Evolutionary conservation across 1,284 basidiomycete species (phyloP).

Genomic region (Boletus calvinii): DNA sequence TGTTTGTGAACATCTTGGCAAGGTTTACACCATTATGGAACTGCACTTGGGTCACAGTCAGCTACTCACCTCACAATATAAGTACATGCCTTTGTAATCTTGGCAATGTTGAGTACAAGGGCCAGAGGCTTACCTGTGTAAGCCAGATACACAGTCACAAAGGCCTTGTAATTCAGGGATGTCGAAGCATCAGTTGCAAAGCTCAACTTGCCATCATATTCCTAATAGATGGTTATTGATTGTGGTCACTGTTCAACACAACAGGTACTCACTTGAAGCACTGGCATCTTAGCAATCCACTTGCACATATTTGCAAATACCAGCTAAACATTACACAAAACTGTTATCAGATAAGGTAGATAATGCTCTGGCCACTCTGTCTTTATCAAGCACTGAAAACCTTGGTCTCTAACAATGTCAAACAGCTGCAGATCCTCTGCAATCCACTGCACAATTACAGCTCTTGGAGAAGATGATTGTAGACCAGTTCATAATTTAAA

Average conservation of each 20-base stretch:
- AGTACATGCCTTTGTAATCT: no score
- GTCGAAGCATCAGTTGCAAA: background rate
- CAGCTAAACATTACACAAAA: background rate
- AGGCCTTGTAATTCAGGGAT: background rate
- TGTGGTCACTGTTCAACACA: background rate
- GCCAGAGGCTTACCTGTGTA: no score
- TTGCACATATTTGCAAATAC: background rate
- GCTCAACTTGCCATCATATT: background rate
- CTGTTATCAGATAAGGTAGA: conserved; percentile 2
- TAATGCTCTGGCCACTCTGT: conserved; percentile 9
- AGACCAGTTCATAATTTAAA: no score
- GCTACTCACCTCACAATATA: no score
- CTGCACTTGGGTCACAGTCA: no score
- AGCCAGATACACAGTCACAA: no score
- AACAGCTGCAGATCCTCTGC: conserved; percentile 5
- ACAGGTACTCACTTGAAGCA: background rate
- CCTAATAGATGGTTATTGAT: background rate
- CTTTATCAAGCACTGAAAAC: conserved; percentile 9
- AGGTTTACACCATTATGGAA: no score
- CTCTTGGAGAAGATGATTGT: background rate
- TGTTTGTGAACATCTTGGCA: no score
- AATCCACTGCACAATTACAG: conserved; percentile 10
- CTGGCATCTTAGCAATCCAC: conserved; percentile 3
- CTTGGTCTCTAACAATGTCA: conserved; percentile 10
- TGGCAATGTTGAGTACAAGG: no score